Evolutionary conservation across 208 protist species (phyloP).

Genomic region (Crithidia thermophila): DNA sequence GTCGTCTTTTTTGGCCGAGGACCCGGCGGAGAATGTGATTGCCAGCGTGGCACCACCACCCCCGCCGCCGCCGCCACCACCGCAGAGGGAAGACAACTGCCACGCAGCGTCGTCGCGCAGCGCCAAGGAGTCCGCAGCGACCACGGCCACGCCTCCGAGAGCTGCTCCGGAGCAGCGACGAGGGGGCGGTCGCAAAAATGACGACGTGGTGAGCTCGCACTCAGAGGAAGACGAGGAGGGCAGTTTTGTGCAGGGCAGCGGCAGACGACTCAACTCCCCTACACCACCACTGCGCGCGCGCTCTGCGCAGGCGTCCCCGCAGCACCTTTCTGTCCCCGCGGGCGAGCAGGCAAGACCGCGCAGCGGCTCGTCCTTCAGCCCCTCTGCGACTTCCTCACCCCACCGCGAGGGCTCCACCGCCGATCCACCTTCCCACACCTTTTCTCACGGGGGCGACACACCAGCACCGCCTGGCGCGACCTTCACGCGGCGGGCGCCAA

Average conservation of each 20-base stretch:
- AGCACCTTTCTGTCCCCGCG: too few relatives aligned
- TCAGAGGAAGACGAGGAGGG: background rate
- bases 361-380: too few relatives aligned
- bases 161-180: too few relatives aligned
- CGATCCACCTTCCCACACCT: too few relatives aligned
- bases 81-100: conserved; percentile 14
- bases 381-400: too few relatives aligned
- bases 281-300: background rate
- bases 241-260: too few relatives aligned
- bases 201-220: background rate
- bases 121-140: background rate
- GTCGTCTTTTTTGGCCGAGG: conserved; percentile 48
- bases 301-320: too few relatives aligned
- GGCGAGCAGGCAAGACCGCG: too few relatives aligned
- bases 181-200: too few relatives aligned
- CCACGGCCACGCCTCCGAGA: too few relatives aligned
- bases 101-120: background rate
- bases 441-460: too few relatives aligned
- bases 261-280: background rate
- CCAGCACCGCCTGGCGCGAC: too few relatives aligned
- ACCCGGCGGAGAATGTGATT: conserved; percentile 39
- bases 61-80: conserved; percentile 9
- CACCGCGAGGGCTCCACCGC: background rate
- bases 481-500: conserved; percentile 17
- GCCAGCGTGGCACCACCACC: conserved; percentile 4